Evolutionary conservation across 495 filamentous ascomycete species (phyloP).

Genomic region (Daldinia vernicosa): DNA sequence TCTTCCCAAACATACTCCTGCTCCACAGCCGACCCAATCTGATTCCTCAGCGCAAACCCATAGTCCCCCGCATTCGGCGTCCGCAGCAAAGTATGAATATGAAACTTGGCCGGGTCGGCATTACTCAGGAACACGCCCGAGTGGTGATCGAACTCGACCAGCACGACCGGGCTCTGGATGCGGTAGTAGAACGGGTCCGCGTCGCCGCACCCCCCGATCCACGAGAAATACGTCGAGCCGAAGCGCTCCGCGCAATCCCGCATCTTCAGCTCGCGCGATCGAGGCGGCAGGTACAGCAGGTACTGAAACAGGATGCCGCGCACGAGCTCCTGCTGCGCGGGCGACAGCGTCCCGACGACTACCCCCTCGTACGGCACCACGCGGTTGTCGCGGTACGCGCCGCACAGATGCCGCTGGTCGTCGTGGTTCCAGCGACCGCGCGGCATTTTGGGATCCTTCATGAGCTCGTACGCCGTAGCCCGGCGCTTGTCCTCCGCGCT

Average conservation of each 20-base stretch:
- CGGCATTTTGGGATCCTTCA: constrained; percentile 70
- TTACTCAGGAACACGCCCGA: constrained; percentile 81
- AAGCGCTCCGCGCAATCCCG: constrained; percentile 61
- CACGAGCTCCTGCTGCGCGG: constrained; percentile 61
- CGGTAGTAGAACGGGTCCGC: constrained; percentile 79
- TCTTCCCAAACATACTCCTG: constrained; percentile 58
- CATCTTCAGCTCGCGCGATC: constrained; percentile 61
- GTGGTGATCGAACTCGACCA: constrained; percentile 83
- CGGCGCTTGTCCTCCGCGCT: constrained; percentile 53
- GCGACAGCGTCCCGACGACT: constrained; percentile 54
- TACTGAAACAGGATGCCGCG: constrained; percentile 67
- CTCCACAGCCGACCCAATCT: constrained; percentile 41
- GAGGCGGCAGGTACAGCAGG: constrained; percentile 68
- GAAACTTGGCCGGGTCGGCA: constrained; percentile 75
- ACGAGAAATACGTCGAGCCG: constrained; percentile 75
- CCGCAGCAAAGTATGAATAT: constrained; percentile 75
- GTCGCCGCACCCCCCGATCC: constrained; percentile 74
- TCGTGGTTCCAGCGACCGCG: constrained; percentile 76
- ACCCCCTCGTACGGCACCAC: constrained; percentile 78
- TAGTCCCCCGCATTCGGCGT: constrained; percentile 81
- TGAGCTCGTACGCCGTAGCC: constrained; percentile 64
- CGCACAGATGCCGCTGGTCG: constrained; percentile 77
- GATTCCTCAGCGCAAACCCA: constrained; percentile 58
- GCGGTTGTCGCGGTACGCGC: constrained; percentile 79
- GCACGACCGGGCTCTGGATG: constrained; percentile 75